A percentile compares a stretch with the other conserved stretches of the same genome.
These are phyloP conservation scores for Schrenkiella parvula DNA, from an alignment of 345 rosid genomes.

Conservation along the genomic window DNA sequence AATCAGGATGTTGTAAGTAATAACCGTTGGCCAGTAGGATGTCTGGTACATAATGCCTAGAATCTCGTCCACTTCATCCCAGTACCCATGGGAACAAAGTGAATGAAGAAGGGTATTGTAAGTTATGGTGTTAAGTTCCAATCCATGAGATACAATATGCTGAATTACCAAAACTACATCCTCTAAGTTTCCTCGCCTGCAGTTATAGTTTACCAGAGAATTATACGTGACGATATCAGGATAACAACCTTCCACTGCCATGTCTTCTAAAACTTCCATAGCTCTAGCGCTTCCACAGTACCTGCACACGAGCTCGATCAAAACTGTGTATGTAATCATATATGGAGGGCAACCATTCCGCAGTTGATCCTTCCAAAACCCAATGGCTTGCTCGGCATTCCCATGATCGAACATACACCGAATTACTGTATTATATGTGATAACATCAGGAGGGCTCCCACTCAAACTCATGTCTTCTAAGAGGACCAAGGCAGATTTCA, in stretches of 20 bases:
- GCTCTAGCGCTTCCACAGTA: constrained; percentile 64
- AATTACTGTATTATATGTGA: constrained; percentile 68
- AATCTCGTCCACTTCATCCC: constrained; percentile 76
- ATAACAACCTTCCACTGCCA: constrained; percentile 71
- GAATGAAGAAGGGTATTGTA: constrained; percentile 79
- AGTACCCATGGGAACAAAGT: constrained; percentile 51
- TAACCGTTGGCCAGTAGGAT: constrained; percentile 45
- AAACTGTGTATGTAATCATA: constrained; percentile 59
- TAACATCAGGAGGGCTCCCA: constrained; percentile 77
- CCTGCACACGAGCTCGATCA: constrained; percentile 73
- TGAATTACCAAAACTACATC: constrained; percentile 52
- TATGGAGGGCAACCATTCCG: constrained; percentile 72
- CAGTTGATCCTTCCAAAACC: constrained; percentile 66
- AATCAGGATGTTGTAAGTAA: constrained; percentile 83
- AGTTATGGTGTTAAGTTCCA: constrained; percentile 59
- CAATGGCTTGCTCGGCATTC: constrained; percentile 52
- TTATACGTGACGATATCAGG: constrained; percentile 77
- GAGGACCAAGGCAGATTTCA: constrained; percentile 53
- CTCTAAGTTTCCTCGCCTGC: constrained; percentile 55
- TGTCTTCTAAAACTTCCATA: constrained; percentile 70
- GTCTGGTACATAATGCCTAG: constrained; percentile 55
- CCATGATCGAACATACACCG: constrained; percentile 61
- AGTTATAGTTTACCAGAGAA: constrained; percentile 55
- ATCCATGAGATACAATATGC: constrained; percentile 52
- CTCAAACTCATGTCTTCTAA: constrained; percentile 73